A percentile compares a stretch with the other conserved stretches of the same genome.
These are phyloP conservation scores for Fusarium sp. DNA, from an alignment of 2,329 filamentous ascomycete genomes.

Conservation along the genomic window DNA sequence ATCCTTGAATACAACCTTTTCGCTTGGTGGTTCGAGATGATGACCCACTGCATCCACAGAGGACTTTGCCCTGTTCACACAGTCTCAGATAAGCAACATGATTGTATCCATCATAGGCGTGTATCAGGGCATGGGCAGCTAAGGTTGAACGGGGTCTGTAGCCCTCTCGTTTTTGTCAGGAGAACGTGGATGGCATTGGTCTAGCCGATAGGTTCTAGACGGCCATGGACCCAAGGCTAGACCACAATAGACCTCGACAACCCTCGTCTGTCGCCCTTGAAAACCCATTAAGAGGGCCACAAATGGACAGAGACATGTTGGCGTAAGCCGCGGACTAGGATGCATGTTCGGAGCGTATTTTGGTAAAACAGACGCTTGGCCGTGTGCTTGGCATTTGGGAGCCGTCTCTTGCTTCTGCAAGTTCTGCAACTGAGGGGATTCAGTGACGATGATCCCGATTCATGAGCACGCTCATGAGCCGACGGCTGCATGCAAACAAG, in stretches of 20 bases:
- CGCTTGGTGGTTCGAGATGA: constrained; percentile 1
- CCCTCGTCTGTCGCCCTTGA: background rate
- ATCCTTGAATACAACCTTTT: background rate
- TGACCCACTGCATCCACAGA: constrained; percentile 3
- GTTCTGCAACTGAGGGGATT: background rate
- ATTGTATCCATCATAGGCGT: background rate
- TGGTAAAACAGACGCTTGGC: constrained; percentile 5
- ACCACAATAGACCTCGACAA: constrained; percentile 5
- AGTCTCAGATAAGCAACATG: background rate
- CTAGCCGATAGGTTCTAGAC: constrained; percentile 26
- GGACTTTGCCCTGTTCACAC: background rate
- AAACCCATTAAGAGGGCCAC: constrained; percentile 1
- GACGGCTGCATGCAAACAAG: background rate
- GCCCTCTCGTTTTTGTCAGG: background rate
- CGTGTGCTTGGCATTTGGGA: background rate
- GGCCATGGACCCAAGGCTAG: constrained; percentile 22
- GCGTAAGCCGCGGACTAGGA: constrained; percentile 5
- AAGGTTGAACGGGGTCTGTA: background rate
- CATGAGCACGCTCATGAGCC: background rate
- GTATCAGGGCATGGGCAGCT: background rate
- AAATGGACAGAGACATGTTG: constrained; percentile 18
- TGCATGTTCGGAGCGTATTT: constrained; percentile 6
- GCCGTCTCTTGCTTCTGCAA: background rate
- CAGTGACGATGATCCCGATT: background rate
- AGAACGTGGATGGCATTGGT: background rate